These are phyloP conservation scores for Penicillium vulpinum DNA, from an alignment of 2,329 filamentous ascomycete genomes.

Conservation along the genomic window DNA sequence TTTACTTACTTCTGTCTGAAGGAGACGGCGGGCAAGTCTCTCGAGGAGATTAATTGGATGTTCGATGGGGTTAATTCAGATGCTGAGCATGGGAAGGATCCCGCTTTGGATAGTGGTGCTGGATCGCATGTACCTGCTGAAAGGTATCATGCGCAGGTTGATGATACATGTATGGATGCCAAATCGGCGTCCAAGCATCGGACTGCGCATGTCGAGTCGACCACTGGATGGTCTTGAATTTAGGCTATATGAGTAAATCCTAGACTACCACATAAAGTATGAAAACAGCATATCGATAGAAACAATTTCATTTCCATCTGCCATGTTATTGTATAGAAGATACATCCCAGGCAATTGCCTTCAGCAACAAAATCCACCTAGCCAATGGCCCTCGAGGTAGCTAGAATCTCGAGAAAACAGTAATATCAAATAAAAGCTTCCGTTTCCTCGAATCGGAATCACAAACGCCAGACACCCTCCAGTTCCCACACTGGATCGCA, in stretches of 20 bases:
- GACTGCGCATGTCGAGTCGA: constrained; percentile 16
- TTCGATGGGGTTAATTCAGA: constrained; percentile 45
- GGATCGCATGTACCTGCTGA: neutral
- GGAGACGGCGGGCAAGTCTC: constrained; percentile 56
- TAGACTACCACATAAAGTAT: no score
- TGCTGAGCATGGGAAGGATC: constrained; percentile 14
- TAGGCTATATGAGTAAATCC: neutral
- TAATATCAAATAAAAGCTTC: neutral
- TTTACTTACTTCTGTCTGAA: constrained; percentile 58
- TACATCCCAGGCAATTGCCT: neutral
- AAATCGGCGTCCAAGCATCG: constrained; percentile 8
- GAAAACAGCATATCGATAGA: neutral
- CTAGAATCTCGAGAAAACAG: neutral
- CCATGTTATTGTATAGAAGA: constrained; percentile 7
- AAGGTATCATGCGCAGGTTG: neutral
- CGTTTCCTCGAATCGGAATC: neutral
- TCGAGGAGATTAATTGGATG: constrained; percentile 58
- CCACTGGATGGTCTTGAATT: constrained; percentile 14
- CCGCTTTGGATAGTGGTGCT: neutral
- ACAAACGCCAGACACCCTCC: constrained; percentile 20
- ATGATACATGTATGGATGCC: no score
- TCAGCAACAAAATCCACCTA: constrained; percentile 1
- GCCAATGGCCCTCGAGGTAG: neutral
- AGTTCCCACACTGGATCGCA: constrained; percentile 17
- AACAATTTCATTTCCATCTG: constrained; percentile 3